phyloP scores from a whole-genome alignment of 345 rosid genomes.

The Fremontodendron californicum region DNA sequence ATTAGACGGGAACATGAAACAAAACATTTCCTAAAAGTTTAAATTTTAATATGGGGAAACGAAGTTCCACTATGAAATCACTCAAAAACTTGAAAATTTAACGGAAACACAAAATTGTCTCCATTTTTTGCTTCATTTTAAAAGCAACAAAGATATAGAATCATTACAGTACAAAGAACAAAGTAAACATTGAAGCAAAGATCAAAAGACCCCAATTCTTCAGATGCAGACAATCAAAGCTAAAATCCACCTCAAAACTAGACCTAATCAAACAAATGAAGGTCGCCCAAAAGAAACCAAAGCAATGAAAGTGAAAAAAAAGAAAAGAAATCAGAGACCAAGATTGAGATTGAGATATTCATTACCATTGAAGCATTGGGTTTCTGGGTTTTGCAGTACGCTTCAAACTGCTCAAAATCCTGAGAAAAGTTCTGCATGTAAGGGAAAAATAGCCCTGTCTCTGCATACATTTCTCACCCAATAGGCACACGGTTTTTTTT shows the following conservation, averaged over 20 bases:
- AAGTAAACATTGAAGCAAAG: neutral
- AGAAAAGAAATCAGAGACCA: neutral
- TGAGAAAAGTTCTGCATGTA: constrained; percentile 58
- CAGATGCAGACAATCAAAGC: constrained; percentile 1
- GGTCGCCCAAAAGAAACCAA: constrained; percentile 9
- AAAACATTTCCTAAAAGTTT: constrained; percentile 8
- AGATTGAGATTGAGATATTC: constrained; percentile 19
- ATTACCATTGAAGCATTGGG: constrained; percentile 57
- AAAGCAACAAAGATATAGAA: constrained; percentile 11
- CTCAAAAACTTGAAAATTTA: constrained; percentile 17
- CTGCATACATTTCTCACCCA: constrained; percentile 92
- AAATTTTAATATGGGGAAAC: constrained; percentile 6
- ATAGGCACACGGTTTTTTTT: no score
- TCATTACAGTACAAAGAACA: neutral
- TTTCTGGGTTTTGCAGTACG: constrained; percentile 57
- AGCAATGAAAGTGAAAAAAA: neutral
- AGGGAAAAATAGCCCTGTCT: constrained; percentile 62
- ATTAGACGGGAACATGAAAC: constrained; percentile 23
- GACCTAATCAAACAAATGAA: constrained; percentile 28
- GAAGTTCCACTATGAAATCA: no score
- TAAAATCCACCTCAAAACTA: constrained; percentile 16
- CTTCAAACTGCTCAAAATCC: constrained; percentile 73
- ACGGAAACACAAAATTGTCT: constrained; percentile 9
- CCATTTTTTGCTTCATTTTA: constrained; percentile 11
- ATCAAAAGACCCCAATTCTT: neutral